Base-by-base conservation (phyloP, 2,329 filamentous ascomycete species). In the Hysterium pulicare region DNA sequence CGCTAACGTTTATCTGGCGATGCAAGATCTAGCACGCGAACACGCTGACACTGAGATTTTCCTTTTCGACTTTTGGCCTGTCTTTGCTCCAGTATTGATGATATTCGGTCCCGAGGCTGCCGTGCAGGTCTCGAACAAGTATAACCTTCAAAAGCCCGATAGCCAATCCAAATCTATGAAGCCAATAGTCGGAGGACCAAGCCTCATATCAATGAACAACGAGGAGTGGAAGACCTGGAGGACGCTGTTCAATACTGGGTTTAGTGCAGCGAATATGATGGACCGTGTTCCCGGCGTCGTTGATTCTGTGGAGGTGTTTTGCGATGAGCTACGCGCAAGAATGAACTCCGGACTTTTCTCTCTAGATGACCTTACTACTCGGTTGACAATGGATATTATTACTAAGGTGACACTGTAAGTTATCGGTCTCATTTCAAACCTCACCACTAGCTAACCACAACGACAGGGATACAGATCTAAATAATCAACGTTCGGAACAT, bases 181-280 rank as follows among this genome's bases (percentile, higher is more conserved):
- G 11, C 48, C 43, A 3, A 42, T 58, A 11, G 41, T 40, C 7
- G 56, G 53, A 0, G 50, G 53, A 0, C 38, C 32, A 1, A 49
- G 38, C 33, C 13, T 58, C 0, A 36, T 58, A 16, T 35, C 45
- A 0, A 57, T 53, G 47, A 48, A 44, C 20, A 46, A 39, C 4
- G 15, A 40, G 1, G 41, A 48, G 19, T 59, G 54, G 53, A 59
- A 55, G 35, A 15, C 5, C 3, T 52, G 47, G 35, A 39, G 53
- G 10, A 30, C 41, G 4, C 31, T 57, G 7, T 59, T 57, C 37
- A 57, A 49, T 13, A 47, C 45, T 1, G 52, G 44, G 1, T 42
- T 42, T 24, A 38, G 21, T 50, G 47, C 35, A 45, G 44, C n/a
- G 5, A 6, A 13, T 23, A 41, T 49, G 33, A 32, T 41, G 37